phyloP scores from a whole-genome alignment of 1,139 yeast species.

The Pichia sp. region DNA sequence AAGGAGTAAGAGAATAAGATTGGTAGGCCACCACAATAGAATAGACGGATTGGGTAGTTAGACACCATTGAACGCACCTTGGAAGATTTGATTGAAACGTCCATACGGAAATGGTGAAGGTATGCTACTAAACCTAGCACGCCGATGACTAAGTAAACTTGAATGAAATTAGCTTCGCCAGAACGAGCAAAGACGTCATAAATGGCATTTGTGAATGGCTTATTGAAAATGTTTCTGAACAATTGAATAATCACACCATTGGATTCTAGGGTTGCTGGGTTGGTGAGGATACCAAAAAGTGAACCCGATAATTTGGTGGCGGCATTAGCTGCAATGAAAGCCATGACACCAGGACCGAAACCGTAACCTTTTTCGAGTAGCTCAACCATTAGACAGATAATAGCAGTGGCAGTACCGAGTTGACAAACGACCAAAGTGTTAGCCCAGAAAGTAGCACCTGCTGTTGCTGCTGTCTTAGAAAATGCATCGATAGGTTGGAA shows the following conservation, averaged over 20 bases:
- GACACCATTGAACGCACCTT: slow-evolving; percentile 79
- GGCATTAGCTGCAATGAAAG: slow-evolving; percentile 60
- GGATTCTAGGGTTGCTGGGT: slow-evolving; percentile 54
- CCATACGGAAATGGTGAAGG: slow-evolving; percentile 69
- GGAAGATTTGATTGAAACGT: slow-evolving; percentile 81
- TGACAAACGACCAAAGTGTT: slow-evolving; percentile 56
- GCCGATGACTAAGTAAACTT: slow-evolving; percentile 53
- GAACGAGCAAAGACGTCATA: slow-evolving; percentile 68
- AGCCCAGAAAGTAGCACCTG: slow-evolving; percentile 10
- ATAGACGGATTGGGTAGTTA: slow-evolving; percentile 74
- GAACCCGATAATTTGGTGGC: slow-evolving; percentile 67
- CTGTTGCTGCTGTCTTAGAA: slow-evolving; percentile 12
- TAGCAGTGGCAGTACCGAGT: slow-evolving; percentile 58
- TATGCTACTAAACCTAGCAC: slow-evolving; percentile 46
- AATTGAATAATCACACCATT: slow-evolving; percentile 70
- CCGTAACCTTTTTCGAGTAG: slow-evolving; percentile 88
- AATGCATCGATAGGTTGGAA: slow-evolving; percentile 46
- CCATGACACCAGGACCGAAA: slow-evolving; percentile 75
- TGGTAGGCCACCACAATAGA: slow-evolving; percentile 83
- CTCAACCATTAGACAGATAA: slow-evolving; percentile 67
- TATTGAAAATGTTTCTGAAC: slow-evolving; percentile 48
- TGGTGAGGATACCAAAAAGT: slow-evolving; percentile 59
- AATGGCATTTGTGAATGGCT: slow-evolving; percentile 45
- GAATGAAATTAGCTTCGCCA: slow-evolving; percentile 70
- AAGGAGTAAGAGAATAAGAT: slow-evolving; percentile 63